Evolutionary conservation across 2,329 filamentous ascomycete genomes (phyloP), one percentile per base, ranked within the genome.

Genomic region (Colletotrichum orchidophilum): DNA sequence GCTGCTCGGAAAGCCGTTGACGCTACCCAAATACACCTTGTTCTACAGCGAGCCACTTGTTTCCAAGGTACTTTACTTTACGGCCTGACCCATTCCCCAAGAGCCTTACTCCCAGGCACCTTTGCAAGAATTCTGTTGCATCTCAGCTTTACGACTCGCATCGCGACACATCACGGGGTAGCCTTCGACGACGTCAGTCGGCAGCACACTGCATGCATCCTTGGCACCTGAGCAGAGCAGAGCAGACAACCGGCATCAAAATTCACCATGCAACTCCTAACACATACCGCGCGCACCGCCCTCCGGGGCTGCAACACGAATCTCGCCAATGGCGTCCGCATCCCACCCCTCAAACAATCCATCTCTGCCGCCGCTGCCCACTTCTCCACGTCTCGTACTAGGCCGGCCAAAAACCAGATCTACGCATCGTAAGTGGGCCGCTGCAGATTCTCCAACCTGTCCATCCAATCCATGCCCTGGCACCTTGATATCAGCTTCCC

Each of bases 361-460:
- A 13, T 58, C 21, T 55, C 55, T 39, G 27, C 63, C 68, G 49
- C n/a, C 26, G 55, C 49, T 26, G 63, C 62, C 24, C 4, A 18
- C 62, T 73, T 75, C 52, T 71, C 72, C 55, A 64, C 73, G 29
- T 59, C 67, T 50, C 52, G 27, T 52, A 70, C 13, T 49, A 57
- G 12, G 55, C 66, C 76, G 46, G 75, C 76, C 60, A 80, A 77
- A 74, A 81, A 80, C 66, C 79, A 81, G 73, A 77, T 82, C 69
- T 81, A 79, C 69, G 74, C 78, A 52, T 76, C 80, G 81, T 82
- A 71, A 76, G 81, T 76, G 49, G 27, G 21, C 15, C 29, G 7
- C 50, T 58, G 52, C 49, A 53, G n/a, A 35, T 27, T 35, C 27
- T 27, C 60, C 50, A 15, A 27, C 53, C 15, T 9, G 12, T 6